Base-by-base conservation (phyloP, 441 rosid genomes). In the Eutrema salsugineum region DNA sequence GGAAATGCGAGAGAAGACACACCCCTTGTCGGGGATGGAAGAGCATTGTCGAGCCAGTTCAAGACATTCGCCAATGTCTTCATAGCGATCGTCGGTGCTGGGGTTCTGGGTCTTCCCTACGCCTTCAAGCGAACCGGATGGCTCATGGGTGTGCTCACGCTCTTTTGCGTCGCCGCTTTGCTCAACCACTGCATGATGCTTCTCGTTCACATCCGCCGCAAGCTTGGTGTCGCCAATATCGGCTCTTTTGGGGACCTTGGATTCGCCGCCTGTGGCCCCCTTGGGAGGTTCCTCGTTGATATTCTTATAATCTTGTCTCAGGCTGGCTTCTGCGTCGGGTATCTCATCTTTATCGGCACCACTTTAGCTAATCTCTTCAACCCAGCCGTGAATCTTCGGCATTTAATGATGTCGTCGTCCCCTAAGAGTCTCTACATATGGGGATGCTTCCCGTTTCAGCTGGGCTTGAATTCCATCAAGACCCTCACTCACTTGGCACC, bases 11-110 rank as follows among this genome's bases (percentile, higher is more conserved):
- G 77, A 59, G 95, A 89, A 71, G 86, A 84, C 75, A 85, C 96
- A 3, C 92, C 96, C 10, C 90, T 89, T 6, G 38, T 89, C 49
- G 84, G 82, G 15, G 78, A 65, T 8, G 53, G 15, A 11, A 42
- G 12, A 5, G 80, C 86, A 11, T 73, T 86, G 2, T 90, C 94
- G 0, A 83, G 90, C 36, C 88, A 72, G 53, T 69, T 84, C 70
- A 93, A 93, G 79, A 91, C 97, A 28, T 82, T 90, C 58, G 97
- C 97, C 42, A 93, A 93, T 69, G 86, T 87, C 20, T 93, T 93
- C 87, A 92, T 90, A 5, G 86, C 96, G 11, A 75, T 88, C n/a
- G 94, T 90, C 4, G 97, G 96, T 0, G 87, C 97, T 6, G 98
- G 97, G 14, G 95, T 93, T 22, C 70, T 93, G 5, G 97, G 98